Evolutionary conservation across 2,329 filamentous ascomycete genomes (phyloP).

Genomic region (Xenosphaeropsis pyriputrescens): DNA sequence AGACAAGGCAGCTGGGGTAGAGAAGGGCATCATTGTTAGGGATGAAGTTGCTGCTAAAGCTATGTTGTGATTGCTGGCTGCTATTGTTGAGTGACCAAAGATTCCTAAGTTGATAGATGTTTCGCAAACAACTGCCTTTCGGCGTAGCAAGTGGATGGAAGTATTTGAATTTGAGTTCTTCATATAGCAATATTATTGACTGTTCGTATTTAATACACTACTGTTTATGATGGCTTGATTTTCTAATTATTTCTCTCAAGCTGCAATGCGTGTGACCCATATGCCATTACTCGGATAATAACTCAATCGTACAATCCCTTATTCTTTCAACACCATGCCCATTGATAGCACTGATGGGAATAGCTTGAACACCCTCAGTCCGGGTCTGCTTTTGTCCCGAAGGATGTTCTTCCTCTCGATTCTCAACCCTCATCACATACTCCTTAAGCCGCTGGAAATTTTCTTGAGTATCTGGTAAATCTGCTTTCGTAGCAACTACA

Average conservation of each 20-base stretch:
- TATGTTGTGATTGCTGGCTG: slow-evolving; percentile 14
- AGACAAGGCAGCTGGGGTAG: slow-evolving; percentile 24
- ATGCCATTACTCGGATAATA: slow-evolving; percentile 43
- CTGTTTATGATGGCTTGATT: too few species aligned
- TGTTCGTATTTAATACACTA: too few species aligned
- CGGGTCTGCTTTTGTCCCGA: slow-evolving; percentile 45
- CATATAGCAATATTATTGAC: too few species aligned
- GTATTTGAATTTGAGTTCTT: too few species aligned
- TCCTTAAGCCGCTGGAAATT: slow-evolving; percentile 57
- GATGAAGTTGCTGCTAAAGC: slow-evolving; percentile 14
- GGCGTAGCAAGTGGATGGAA: too few species aligned
- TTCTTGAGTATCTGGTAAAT: slow-evolving; percentile 61
- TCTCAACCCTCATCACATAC: slow-evolving; percentile 55
- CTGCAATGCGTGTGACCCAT: too few species aligned
- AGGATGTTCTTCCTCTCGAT: slow-evolving; percentile 53
- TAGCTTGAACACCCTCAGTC: slow-evolving; percentile 47
- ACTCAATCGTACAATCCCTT: slow-evolving; percentile 54
- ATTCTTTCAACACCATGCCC: slow-evolving; percentile 70
- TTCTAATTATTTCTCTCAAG: too few species aligned
- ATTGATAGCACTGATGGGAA: slow-evolving; percentile 82
- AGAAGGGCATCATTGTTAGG: slow-evolving; percentile 18
- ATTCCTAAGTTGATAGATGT: too few species aligned
- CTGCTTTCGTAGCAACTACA: slow-evolving; percentile 86
- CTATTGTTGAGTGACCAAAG: too few species aligned
- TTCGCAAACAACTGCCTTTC: too few species aligned